phyloP scores from a whole-genome alignment of 73 alveolate species.

The Durusdinium trenchii region DNA sequence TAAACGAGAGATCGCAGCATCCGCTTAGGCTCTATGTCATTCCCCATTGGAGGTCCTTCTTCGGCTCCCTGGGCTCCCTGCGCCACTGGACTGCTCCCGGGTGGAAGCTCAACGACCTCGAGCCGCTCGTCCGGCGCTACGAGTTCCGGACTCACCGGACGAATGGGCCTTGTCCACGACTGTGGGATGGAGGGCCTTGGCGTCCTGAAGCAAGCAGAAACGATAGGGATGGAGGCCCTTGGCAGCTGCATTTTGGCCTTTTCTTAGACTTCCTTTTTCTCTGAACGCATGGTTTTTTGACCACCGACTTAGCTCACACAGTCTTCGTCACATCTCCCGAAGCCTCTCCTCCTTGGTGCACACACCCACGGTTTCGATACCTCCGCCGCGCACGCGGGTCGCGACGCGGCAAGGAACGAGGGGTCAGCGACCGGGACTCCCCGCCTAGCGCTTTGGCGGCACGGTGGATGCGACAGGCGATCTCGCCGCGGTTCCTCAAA shows the following conservation, averaged over 20 bases:
- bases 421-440: background rate
- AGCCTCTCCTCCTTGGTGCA: slow-evolving; percentile 3
- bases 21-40: no score
- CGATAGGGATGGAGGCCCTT: background rate
- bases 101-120: slow-evolving; percentile 30
- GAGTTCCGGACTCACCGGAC: background rate
- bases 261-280: background rate
- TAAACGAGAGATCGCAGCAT: no score
- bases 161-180: background rate
- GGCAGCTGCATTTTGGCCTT: background rate
- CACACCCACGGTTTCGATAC: background rate
- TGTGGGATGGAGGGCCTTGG: background rate
- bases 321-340: background rate
- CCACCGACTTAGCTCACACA: background rate
- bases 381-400: background rate
- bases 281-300: background rate
- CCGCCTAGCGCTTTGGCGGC: background rate
- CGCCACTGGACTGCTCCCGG: background rate
- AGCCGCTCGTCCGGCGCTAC: background rate
- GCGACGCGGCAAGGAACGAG: background rate
- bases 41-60: no score
- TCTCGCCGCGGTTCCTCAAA: background rate
- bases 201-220: background rate
- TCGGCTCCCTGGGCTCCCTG: no score
- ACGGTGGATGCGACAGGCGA: slow-evolving; percentile 8